Evolutionary conservation across 2,329 filamentous ascomycete genomes (phyloP).

Genomic region (Thelonectria blattea): DNA sequence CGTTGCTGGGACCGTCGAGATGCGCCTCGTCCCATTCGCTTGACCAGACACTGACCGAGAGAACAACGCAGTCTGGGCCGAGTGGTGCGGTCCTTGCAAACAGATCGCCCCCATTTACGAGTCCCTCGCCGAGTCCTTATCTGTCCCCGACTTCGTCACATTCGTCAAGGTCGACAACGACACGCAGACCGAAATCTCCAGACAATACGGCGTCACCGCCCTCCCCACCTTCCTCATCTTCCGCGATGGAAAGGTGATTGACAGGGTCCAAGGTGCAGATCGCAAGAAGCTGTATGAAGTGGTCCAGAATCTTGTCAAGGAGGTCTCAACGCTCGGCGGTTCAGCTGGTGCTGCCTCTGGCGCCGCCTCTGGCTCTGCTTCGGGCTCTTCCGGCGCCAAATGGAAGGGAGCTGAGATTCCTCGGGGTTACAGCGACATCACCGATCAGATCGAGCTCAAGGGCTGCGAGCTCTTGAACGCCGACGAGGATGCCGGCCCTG

Average conservation of each 20-base stretch:
- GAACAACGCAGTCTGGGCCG: constrained; percentile 74
- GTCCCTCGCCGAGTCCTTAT: constrained; percentile 72
- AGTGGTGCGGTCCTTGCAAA: constrained; percentile 86
- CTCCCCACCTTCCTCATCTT: constrained; percentile 94
- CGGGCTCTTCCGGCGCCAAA: constrained; percentile 45
- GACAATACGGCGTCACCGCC: constrained; percentile 74
- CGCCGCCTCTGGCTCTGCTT: constrained; percentile 44
- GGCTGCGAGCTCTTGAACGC: constrained; percentile 88
- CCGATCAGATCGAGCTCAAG: constrained; percentile 77
- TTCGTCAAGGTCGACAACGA: constrained; percentile 92
- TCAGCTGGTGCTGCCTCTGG: no score
- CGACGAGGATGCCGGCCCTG: constrained; percentile 75
- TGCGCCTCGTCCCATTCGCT: constrained; percentile 20
- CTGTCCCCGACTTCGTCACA: constrained; percentile 73
- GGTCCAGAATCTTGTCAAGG: constrained; percentile 72
- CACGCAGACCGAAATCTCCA: constrained; percentile 73
- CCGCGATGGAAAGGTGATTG: constrained; percentile 70
- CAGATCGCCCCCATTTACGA: constrained; percentile 85
- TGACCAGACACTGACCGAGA: constrained; percentile 24
- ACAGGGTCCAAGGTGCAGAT: constrained; percentile 78
- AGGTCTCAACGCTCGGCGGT: constrained; percentile 64
- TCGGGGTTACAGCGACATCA: constrained; percentile 83
- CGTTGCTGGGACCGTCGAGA: constrained; percentile 18
- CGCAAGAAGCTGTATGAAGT: constrained; percentile 71
- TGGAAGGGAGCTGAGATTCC: constrained; percentile 82